Evolutionary conservation across 1,284 basidiomycete genomes (phyloP), one percentile per base, ranked within the genome.

Genomic region (Mrakiaceae sp.): DNA sequence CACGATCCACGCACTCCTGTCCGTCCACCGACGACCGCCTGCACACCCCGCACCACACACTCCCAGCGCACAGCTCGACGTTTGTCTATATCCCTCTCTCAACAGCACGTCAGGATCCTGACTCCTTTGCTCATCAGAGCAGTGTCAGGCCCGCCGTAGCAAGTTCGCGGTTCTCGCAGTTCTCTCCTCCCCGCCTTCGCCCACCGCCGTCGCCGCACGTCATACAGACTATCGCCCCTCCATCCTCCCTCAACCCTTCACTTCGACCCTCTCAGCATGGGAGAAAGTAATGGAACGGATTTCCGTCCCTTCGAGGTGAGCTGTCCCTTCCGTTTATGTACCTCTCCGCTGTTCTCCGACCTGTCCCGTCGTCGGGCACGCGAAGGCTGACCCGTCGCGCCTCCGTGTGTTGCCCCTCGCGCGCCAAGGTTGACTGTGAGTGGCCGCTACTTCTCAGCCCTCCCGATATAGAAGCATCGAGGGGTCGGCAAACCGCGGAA

Each of bases 261-360:
- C 16, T 53, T 10, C 27, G 10, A n/a, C 52, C 11, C 27, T 39
- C 42, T 42, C 27, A 27, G 27, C 27, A 27, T 27, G 27, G 27
- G 27, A 27, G 27, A 27, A 27, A 27, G 27, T 27, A 1, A 27
- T 27, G 27, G 39, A 11, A 62, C 60, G 69, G 70, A 68, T 11
- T 78, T 78, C 66, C 68, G 70, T 54, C 77, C 77, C 0, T 78
- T 78, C 68, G 73, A 76, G 61, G 76, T 77, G 60, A 73, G 64
- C 48, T 71, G 71, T 47, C 68, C 10, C 55, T 58, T 14, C 27
- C 46, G 56, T 40, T 11, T 11, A 11, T 27, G 1, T 9, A 40
- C 4, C 44, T 7, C 10, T 6, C 40, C 10, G 55, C 14, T 42
- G 39, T n/a, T 27, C 2, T 27, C 27, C 27, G 27, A 27, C 27